These are phyloP conservation scores for Agroathelia rolfsii DNA, from an alignment of 1,284 basidiomycete species.

Conservation along the genomic window DNA sequence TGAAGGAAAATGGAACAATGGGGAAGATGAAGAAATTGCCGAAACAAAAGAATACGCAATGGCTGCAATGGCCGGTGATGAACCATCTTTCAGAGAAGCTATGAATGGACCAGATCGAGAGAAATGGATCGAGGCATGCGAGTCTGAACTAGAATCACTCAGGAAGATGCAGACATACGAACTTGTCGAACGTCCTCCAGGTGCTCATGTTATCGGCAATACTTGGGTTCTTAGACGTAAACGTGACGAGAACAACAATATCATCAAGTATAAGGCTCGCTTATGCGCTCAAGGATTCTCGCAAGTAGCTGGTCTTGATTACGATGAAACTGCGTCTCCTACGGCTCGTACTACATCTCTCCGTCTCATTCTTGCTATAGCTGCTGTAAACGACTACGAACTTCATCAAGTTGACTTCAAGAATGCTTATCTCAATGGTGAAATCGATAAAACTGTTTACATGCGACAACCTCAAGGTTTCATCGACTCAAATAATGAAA, in stretches of 20 bases:
- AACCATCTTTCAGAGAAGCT: conserved; percentile 9
- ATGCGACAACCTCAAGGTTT: conserved; percentile 15
- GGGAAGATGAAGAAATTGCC: too few relatives aligned
- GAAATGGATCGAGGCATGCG: conserved; percentile 10
- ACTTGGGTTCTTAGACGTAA: conserved; percentile 25
- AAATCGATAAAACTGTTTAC: conserved; percentile 17
- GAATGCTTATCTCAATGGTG: conserved; percentile 12
- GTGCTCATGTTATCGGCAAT: conserved; percentile 16
- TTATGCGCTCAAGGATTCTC: conserved; percentile 28
- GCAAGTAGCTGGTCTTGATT: conserved; percentile 20
- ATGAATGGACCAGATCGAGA: conserved; percentile 6
- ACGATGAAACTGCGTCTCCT: conserved; percentile 21
- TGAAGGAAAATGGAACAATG: too few relatives aligned
- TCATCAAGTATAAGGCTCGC: conserved; percentile 21
- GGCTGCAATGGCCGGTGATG: too few relatives aligned
- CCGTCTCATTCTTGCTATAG: conserved; percentile 18
- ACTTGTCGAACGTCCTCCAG: conserved; percentile 10
- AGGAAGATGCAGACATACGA: conserved; percentile 8
- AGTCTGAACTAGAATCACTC: conserved; percentile 9
- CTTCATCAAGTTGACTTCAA: conserved; percentile 20
- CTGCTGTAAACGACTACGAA: conserved; percentile 15
- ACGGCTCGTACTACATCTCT: conserved; percentile 17
- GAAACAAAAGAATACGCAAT: too few relatives aligned
- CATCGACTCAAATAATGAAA: conserved; percentile 5
- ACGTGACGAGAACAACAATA: conserved; percentile 16